Base-by-base conservation (phyloP, 768 basidiomycete species). In the Lactarius psammicola region DNA sequence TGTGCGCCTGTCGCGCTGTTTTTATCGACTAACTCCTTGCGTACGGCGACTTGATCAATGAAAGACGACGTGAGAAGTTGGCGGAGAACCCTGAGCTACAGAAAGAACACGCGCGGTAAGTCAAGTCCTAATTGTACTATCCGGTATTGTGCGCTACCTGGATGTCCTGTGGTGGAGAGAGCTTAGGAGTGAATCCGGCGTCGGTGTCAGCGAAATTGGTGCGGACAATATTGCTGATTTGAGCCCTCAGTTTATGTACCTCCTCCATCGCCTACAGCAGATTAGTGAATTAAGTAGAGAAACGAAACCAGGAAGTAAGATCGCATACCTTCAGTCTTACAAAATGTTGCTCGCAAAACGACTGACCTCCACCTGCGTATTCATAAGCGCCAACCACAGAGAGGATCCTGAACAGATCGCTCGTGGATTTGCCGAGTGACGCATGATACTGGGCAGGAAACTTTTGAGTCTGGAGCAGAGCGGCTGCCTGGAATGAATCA, bases 311-410 rank as follows among this genome's bases (percentile, higher is more conserved):
- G 9, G 10, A 62, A 13, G 15, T 26, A 20, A 5, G 30, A 56
- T 7, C 10, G 68, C 79, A 40, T 71, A 94, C 95, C 82, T 98
- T 98, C 0, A 83, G 82, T 67, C 94, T 81, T 26, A 98, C 89
- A 71, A 97, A 99, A 75, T 98, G 93, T 44, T 91, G 86, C 13
- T 78, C 76, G 75, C 97, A 99, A 75, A 98, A 99, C 26, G 82
- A 75, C 63, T 84, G 82, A 2, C 87, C 86, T 30, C 90, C 91
- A 10, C 92, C 89, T 26, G 90, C 90, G 74, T 90, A 96, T 74
- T 97, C 95, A 74, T 94, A 98, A 3, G 96, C 97, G 0, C 97
- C 97, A 20, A 97, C 87, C n/a, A 96, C 94, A 17, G 95, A 95
- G 10, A 99, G 80, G 38, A 89, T 77, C 70, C 89, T 88, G 78